These are phyloP conservation scores for Ceratocystis diversiconidia DNA, from an alignment of 2,329 filamentous ascomycete species.

Conservation along the genomic window DNA sequence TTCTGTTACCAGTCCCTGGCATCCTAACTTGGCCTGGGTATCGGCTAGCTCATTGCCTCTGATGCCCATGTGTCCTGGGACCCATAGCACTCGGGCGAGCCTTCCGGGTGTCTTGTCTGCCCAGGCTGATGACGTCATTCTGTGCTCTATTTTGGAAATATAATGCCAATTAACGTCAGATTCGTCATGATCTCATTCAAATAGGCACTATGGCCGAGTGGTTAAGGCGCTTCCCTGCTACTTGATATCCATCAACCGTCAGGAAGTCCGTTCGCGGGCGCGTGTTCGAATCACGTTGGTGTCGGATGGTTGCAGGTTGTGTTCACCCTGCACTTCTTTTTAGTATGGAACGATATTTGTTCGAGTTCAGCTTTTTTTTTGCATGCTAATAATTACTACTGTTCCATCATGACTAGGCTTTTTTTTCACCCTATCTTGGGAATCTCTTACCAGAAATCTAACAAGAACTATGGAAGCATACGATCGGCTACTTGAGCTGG, in stretches of 20 bases:
- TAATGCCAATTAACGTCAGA: no score
- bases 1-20: no score
- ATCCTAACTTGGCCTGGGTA: no score
- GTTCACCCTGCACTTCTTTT: no score
- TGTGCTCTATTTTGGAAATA: no score
- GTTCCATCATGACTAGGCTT: not conserved
- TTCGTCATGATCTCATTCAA: no score
- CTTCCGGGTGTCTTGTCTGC: not conserved
- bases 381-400: not conserved
- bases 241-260: not conserved
- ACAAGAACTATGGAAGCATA: constrained; percentile 5
- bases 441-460: not conserved
- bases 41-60: no score
- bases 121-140: not conserved
- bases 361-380: constrained; percentile 1
- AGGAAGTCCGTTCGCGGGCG: constrained; percentile 12
- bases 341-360: not conserved
- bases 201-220: constrained; percentile 18
- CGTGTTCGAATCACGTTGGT: constrained; percentile 17
- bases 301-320: not conserved
- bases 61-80: not conserved
- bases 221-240: constrained; percentile 18
- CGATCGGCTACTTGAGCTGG: constrained; percentile 53
- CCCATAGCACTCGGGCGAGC: not conserved
- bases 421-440: not conserved